Evolutionary conservation across 345 rosid genomes (phyloP).

Genomic region (Eucalyptus tenuipes): DNA sequence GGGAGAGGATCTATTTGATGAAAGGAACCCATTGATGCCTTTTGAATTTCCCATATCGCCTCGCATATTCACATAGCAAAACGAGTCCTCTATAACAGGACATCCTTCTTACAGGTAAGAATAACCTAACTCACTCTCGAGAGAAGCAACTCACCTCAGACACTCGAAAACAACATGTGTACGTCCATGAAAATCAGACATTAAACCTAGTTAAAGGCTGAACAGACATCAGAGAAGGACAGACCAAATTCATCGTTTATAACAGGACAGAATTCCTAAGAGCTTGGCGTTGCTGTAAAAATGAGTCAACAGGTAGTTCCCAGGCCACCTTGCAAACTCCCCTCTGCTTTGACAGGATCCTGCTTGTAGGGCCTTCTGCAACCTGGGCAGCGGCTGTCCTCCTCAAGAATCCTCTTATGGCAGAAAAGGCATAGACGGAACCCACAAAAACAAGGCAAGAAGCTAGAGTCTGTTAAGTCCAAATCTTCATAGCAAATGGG

Average conservation of each 20-base stretch:
- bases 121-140: constrained; percentile 31
- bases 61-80: constrained; percentile 64
- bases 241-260: background rate
- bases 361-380: constrained; percentile 73
- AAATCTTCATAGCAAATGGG: constrained; percentile 85
- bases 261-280: background rate
- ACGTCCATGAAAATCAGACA: constrained; percentile 14
- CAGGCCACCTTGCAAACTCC: constrained; percentile 39
- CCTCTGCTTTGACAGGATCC: constrained; percentile 37
- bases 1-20: constrained; percentile 1
- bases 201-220: constrained; percentile 17
- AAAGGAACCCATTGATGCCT: background rate
- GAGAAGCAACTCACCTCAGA: constrained; percentile 35
- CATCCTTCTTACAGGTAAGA: constrained; percentile 36
- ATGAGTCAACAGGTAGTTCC: constrained; percentile 38
- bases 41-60: constrained; percentile 56
- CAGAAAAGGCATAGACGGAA: constrained; percentile 91
- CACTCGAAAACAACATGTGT: constrained; percentile 43
- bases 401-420: constrained; percentile 89
- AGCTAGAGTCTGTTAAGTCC: constrained; percentile 70
- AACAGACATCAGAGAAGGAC: constrained; percentile 19
- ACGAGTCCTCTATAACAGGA: constrained; percentile 51
- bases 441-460: constrained; percentile 82
- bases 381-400: constrained; percentile 91
- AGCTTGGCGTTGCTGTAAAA: background rate